phyloP scores from a whole-genome alignment of 345 rosid genomes.

The Excoecaria cochinchinensis region DNA sequence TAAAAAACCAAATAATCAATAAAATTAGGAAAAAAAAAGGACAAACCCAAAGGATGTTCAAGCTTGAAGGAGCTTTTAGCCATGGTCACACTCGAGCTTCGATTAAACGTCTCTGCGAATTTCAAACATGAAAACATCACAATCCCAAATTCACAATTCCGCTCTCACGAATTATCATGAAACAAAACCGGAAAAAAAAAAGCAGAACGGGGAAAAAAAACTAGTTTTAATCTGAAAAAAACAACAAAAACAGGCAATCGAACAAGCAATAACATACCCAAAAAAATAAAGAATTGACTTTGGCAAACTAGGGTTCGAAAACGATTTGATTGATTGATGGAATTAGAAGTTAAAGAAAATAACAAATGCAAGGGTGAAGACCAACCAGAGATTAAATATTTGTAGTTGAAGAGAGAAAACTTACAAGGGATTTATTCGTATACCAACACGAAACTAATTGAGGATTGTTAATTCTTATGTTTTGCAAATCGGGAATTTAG shows the following conservation, averaged over 20 bases:
- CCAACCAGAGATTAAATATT: slow-evolving; percentile 16
- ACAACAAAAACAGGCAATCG: background rate
- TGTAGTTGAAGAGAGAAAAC: slow-evolving; percentile 4
- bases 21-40: background rate
- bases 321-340: slow-evolving; percentile 16
- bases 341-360: background rate
- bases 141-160: slow-evolving; percentile 8
- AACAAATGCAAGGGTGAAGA: slow-evolving; percentile 19
- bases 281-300: slow-evolving; percentile 26
- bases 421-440: slow-evolving; percentile 25
- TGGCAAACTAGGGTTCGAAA: slow-evolving; percentile 10
- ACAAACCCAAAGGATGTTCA: slow-evolving; percentile 68
- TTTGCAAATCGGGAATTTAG: background rate
- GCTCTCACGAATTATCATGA: background rate
- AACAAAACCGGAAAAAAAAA: background rate
- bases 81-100: slow-evolving; percentile 38
- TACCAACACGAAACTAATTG: slow-evolving; percentile 32
- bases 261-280: slow-evolving; percentile 30
- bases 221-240: background rate
- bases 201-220: too few species aligned
- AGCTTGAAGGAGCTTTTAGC: slow-evolving; percentile 66
- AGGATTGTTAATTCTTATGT: background rate
- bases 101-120: slow-evolving; percentile 38
- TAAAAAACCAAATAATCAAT: background rate
- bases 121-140: slow-evolving; percentile 50